A percentile compares a stretch with the other conserved stretches of the same genome.
phyloP scores from a whole-genome alignment of 345 rosid species.

The Citrus unshiu region DNA sequence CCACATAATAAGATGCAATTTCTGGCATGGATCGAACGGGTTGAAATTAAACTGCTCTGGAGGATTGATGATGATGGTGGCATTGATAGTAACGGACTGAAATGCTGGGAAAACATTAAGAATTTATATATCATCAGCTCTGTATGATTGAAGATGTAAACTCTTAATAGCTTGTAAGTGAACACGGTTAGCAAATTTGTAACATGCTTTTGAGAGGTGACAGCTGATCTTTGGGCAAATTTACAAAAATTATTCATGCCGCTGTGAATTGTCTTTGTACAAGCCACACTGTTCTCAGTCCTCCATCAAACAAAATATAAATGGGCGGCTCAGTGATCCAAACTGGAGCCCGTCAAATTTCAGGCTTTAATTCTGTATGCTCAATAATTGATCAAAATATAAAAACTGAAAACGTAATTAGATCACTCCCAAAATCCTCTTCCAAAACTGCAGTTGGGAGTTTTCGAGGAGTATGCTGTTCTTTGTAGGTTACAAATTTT shows the following conservation, averaged over 20 bases:
- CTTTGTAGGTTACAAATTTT: slow-evolving; percentile 10
- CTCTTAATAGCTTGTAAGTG: neutral
- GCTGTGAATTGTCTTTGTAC: neutral
- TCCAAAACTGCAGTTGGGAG: slow-evolving; percentile 6
- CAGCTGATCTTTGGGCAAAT: neutral
- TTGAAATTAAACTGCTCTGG: neutral
- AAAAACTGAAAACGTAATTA: slow-evolving; percentile 9
- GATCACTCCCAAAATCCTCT: slow-evolving; percentile 12
- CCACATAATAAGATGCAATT: neutral
- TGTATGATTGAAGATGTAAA: neutral
- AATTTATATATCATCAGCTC: neutral
- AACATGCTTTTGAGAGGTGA: neutral
- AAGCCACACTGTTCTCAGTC: neutral
- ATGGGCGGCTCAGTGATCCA: neutral
- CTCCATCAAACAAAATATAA: neutral
- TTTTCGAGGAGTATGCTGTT: neutral
- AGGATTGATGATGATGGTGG: neutral
- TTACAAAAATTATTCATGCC: neutral
- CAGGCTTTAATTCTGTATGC: neutral
- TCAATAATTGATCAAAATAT: neutral
- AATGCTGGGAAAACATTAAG: neutral
- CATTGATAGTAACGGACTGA: neutral
- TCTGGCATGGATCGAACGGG: neutral
- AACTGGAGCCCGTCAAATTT: neutral
- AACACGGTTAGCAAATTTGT: neutral